Evolutionary conservation across 2,329 filamentous ascomycete species (phyloP), one percentile per base, ranked within the genome.

Genomic region (Sporothrix variecibatus): DNA sequence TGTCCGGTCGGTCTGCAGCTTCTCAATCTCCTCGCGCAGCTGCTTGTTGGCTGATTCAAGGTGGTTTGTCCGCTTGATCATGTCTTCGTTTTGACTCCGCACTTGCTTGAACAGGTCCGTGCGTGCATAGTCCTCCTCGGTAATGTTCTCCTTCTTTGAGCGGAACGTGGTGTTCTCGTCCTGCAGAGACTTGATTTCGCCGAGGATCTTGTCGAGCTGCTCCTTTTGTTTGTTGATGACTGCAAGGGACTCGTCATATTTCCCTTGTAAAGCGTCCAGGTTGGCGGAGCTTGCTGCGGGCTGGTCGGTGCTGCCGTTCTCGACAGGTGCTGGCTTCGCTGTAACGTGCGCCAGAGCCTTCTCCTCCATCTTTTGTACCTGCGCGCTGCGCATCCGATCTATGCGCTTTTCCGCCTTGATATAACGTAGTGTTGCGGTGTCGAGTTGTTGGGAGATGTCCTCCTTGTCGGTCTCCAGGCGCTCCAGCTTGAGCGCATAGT

Each of bases 321-420:
- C 83, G 28, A 86, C 84, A 15, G 74, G 38, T 28, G 80, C 82
- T 80, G 86, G 80, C 5, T 82, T 80, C 79, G 84, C 85, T 7
- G 87, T 84, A 17, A 88, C 89, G 74, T 92, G 92, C 74, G 93
- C 88, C 71, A 95, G 89, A 43, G 95, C 94, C 83, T 97, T 94
- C 79, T 94, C 93, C 81, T 98, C 96, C 75, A 99, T 84, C 81
- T 97, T 97, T 76, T 95, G 93, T 1, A 98, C 94, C 74, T 97
- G 94, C 20, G 91, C 85, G 80, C 96, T 99, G 82, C 94, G 95
- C 31, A 92, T 90, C 60, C 96, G 90, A 81, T 99, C 96, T 71
- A 98, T 86, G 81, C 94, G 96, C 85, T 97, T 97, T 82, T 99
- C 96, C 0, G 96, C 96, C 78, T 97, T 93, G 85, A 98, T 94